Evolutionary conservation across 2,329 filamentous ascomycete species (phyloP).

Genomic region (Fusarium musae): DNA sequence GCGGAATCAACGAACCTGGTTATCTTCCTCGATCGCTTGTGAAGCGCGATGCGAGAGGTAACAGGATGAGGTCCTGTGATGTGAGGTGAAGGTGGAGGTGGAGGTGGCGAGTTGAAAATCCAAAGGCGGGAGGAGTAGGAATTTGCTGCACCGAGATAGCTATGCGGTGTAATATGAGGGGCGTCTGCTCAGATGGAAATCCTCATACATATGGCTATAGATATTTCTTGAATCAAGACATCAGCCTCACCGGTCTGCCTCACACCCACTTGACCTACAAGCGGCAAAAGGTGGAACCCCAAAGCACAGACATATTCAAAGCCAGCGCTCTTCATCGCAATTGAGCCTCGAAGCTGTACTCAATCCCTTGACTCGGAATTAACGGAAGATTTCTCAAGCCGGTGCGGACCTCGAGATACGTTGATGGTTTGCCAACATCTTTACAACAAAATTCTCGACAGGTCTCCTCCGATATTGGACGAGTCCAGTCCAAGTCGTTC

Average conservation of each 20-base stretch:
- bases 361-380: rapidly evolving
- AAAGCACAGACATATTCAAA: not conserved
- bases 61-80: not conserved
- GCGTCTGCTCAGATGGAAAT: not conserved
- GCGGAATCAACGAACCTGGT: rapidly evolving
- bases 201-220: rapidly evolving
- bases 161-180: rapidly evolving
- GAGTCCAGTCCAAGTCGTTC: too few species aligned
- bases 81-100: not conserved
- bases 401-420: too few species aligned
- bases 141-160: rapidly evolving
- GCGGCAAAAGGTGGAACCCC: not conserved
- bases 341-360: not conserved
- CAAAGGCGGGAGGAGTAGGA: rapidly evolving
- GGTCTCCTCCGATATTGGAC: too few species aligned
- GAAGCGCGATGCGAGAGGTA: not conserved
- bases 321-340: rapidly evolving
- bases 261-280: not conserved
- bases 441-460: not conserved
- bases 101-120: not conserved
- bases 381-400: not conserved
- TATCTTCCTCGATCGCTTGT: not conserved
- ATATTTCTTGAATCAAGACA: not conserved
- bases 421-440: not conserved
- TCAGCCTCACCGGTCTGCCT: not conserved